phyloP scores from a whole-genome alignment of 2,329 filamentous ascomycete genomes.

The Colletotrichum aenigma region DNA sequence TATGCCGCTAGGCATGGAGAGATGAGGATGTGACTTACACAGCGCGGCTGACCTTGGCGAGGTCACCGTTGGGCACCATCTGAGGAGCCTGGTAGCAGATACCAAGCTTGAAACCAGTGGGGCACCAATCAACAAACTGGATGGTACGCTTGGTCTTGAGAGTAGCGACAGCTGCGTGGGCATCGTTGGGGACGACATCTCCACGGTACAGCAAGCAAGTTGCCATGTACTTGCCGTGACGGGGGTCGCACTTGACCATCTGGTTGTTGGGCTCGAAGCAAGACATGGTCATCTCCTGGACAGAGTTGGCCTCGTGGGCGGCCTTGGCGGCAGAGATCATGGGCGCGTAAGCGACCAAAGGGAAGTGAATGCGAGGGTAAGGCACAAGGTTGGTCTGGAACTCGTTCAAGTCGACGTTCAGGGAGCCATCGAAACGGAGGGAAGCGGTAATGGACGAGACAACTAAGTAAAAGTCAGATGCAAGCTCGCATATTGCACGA shows the following conservation, averaged over 20 bases:
- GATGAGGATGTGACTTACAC: conserved; percentile 70
- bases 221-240: conserved; percentile 99
- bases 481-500: background rate
- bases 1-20: background rate
- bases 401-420: conserved; percentile 99
- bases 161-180: conserved; percentile 88
- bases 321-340: conserved; percentile 96
- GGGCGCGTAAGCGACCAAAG: conserved; percentile 93
- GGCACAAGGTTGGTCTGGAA: conserved; percentile 99
- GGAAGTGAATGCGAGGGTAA: conserved; percentile 99
- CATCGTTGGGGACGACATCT: conserved; percentile 96
- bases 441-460: conserved; percentile 98
- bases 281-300: conserved; percentile 97
- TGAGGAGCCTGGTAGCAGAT: conserved; percentile 99
- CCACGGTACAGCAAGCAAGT: conserved; percentile 98
- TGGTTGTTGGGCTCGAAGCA: conserved; percentile 99
- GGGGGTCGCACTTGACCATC: conserved; percentile 99
- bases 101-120: conserved; percentile 99
- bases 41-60: conserved; percentile 97
- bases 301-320: conserved; percentile 96
- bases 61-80: conserved; percentile 94
- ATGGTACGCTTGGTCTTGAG: conserved; percentile 99
- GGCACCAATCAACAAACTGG: conserved; percentile 99
- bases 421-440: conserved; percentile 96
- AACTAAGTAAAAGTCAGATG: conserved; percentile 57